phyloP scores from a whole-genome alignment of 192 early-diverging fungal species.

The Phycomyces blakesleeanus region DNA sequence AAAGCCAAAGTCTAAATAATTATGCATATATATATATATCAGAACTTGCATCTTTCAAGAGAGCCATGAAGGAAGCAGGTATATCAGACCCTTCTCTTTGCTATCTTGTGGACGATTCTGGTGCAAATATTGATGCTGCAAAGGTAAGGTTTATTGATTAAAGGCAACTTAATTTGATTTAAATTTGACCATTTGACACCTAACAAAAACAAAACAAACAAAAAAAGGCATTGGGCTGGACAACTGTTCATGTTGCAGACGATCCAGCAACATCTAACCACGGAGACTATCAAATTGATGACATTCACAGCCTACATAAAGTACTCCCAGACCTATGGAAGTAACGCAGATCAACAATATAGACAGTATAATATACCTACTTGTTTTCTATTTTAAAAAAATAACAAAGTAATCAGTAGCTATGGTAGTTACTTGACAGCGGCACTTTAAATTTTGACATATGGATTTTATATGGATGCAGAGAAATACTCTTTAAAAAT shows the following conservation, averaged over 20 bases:
- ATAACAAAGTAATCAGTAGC: no score
- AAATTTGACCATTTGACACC: background rate
- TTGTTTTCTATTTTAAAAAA: no score
- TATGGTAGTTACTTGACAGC: no score
- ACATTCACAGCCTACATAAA: slow-evolving; percentile 57
- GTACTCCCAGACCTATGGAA: slow-evolving; percentile 61
- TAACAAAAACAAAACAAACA: background rate
- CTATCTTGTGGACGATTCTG: slow-evolving; percentile 77
- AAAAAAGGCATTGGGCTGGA: slow-evolving; percentile 43
- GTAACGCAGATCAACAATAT: background rate
- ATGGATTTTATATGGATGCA: no score
- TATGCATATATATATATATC: slow-evolving; percentile 4
- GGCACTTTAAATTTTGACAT: no score
- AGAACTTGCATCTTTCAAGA: slow-evolving; percentile 43
- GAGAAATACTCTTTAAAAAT: no score
- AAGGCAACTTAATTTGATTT: background rate
- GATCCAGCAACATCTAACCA: slow-evolving; percentile 35
- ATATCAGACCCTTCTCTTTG: slow-evolving; percentile 51
- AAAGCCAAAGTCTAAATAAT: background rate
- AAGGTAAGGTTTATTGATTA: slow-evolving; percentile 29
- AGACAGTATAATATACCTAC: no score
- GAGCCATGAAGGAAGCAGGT: slow-evolving; percentile 67
- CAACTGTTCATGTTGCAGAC: slow-evolving; percentile 45
- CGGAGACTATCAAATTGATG: slow-evolving; percentile 56
- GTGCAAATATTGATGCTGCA: slow-evolving; percentile 62